These are phyloP conservation scores for Protostelium mycophagum DNA, from an alignment of 78 protist genomes.

Conservation along the genomic window DNA sequence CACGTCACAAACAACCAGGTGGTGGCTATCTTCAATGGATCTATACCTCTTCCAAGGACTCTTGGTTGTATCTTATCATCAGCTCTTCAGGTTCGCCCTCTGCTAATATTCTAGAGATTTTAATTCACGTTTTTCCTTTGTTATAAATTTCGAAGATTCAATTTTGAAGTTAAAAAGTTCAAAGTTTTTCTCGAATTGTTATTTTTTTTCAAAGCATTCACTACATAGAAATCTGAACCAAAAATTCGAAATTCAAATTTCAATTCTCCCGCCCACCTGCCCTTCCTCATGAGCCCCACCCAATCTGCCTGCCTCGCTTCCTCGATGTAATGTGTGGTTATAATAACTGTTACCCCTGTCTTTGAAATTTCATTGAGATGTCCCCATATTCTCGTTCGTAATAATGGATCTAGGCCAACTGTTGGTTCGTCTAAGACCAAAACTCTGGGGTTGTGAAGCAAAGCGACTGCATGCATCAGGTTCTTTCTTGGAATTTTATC, in stretches of 20 bases:
- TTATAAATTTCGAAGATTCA: too few species aligned
- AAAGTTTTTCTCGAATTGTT: too few species aligned
- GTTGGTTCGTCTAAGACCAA: conserved; percentile 61
- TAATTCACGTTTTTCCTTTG: too few species aligned
- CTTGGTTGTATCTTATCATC: not conserved
- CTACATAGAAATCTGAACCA: too few species aligned
- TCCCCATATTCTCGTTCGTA: conserved; percentile 29
- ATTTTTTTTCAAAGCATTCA: too few species aligned
- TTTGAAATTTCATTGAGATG: conserved; percentile 21
- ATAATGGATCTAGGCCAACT: conserved; percentile 50
- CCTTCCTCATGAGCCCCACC: conserved; percentile 28
- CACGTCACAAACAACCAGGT: not conserved
- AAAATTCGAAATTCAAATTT: too few species aligned
- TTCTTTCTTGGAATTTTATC: not conserved
- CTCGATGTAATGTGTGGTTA: conserved; percentile 69
- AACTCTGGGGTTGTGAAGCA: conserved; percentile 49
- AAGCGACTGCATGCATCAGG: conserved; percentile 14
- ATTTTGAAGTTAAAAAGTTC: too few species aligned
- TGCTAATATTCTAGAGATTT: conserved; percentile 15
- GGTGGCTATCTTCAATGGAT: conserved; percentile 10
- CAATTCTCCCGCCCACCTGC: not conserved
- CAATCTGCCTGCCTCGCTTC: conserved; percentile 43
- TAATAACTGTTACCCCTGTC: conserved; percentile 35
- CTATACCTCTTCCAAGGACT: conserved; percentile 39
- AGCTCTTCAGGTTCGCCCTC: conserved; percentile 19